phyloP scores from a whole-genome alignment of 225 moss, liverwort and hornwort species.

The Pleurozium schreberi region DNA sequence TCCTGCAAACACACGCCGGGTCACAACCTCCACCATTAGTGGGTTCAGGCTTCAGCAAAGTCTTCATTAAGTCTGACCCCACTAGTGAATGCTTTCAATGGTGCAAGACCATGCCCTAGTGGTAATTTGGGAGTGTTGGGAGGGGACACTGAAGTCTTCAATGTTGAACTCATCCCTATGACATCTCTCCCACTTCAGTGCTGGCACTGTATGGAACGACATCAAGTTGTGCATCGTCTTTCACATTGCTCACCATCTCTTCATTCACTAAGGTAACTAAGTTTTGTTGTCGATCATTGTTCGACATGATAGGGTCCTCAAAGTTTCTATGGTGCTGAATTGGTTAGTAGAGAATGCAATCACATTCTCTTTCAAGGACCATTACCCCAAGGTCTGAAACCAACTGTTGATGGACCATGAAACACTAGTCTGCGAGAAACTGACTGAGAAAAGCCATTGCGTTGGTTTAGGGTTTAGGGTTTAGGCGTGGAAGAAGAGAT shows the following conservation, averaged over 20 bases:
- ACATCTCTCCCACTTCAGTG: background rate
- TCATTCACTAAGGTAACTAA: background rate
- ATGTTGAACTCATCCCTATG: background rate
- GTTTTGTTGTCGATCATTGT: background rate
- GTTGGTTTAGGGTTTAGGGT: background rate
- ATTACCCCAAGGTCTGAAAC: background rate
- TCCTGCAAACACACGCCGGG: constrained; percentile 13
- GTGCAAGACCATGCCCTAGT: background rate
- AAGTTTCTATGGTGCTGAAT: background rate
- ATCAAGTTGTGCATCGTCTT: background rate
- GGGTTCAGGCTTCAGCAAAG: background rate
- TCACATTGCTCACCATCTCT: background rate
- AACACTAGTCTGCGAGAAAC: background rate
- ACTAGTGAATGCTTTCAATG: background rate
- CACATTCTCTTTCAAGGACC: background rate
- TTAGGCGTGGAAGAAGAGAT: background rate
- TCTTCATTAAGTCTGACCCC: background rate
- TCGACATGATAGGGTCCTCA: background rate
- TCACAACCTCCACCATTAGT: background rate
- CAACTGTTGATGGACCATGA: background rate
- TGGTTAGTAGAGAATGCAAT: background rate
- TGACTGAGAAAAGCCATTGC: background rate
- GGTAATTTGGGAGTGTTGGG: background rate
- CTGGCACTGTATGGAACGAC: background rate
- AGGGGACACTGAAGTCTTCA: background rate